phyloP scores from a whole-genome alignment of 208 protist genomes.

The Trichomonas gallinae region DNA sequence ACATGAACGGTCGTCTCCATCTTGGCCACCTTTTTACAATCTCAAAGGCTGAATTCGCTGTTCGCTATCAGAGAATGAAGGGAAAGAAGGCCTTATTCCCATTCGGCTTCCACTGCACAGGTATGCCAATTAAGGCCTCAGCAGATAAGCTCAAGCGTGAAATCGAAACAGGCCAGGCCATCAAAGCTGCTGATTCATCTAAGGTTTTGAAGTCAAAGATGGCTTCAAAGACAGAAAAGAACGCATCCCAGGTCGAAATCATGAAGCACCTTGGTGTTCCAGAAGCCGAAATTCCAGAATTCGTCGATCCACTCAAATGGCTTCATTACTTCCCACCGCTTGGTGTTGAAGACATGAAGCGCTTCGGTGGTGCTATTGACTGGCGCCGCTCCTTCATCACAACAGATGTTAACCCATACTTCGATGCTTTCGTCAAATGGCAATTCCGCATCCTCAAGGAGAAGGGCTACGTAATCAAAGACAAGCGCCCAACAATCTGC shows the following conservation, averaged over 20 bases:
- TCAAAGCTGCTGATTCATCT: neutral
- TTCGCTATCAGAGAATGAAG: conserved; percentile 76
- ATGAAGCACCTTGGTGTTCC: conserved; percentile 80
- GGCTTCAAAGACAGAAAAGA: neutral
- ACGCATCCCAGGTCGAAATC: conserved; percentile 73
- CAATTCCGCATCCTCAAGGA: conserved; percentile 57
- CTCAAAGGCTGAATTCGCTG: conserved; percentile 95
- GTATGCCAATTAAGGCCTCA: conserved; percentile 95
- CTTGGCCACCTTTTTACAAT: conserved; percentile 97
- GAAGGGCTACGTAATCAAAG: conserved; percentile 46
- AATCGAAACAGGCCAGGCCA: neutral
- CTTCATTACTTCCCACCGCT: conserved; percentile 92
- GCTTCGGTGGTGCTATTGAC: conserved; percentile 79
- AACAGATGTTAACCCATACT: conserved; percentile 94
- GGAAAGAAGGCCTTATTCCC: conserved; percentile 91
- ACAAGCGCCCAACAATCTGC: conserved; percentile 61
- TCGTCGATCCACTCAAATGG: conserved; percentile 90
- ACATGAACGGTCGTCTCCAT: conserved; percentile 72
- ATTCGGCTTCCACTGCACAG: conserved; percentile 99
- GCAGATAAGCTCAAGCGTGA: conserved; percentile 80
- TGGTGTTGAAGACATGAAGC: conserved; percentile 75
- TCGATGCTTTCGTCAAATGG: conserved; percentile 96
- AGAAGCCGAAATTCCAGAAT: conserved; percentile 83
- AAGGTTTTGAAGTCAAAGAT: neutral
- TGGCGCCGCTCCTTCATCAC: conserved; percentile 98